These are phyloP conservation scores for Fusarium avenaceum DNA, from an alignment of 2,329 filamentous ascomycete species.

Conservation along the genomic window DNA sequence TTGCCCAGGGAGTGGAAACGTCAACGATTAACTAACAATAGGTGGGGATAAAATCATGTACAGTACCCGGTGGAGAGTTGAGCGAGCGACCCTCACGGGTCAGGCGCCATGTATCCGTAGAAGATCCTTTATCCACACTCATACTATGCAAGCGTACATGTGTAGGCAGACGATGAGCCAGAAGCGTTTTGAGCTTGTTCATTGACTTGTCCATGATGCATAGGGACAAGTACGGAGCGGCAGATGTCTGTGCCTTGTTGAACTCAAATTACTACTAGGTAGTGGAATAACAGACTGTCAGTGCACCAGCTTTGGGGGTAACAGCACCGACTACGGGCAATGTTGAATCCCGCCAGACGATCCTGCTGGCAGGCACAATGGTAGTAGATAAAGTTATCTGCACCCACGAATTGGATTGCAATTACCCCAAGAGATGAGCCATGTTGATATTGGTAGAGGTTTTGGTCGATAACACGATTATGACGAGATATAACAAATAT, in stretches of 20 bases:
- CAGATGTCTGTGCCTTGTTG: slow-evolving; percentile 9
- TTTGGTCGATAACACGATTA: slow-evolving; percentile 16
- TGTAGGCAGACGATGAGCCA: background rate
- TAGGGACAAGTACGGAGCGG: slow-evolving; percentile 5
- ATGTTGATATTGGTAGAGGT: slow-evolving; percentile 10
- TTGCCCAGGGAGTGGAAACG: slow-evolving; percentile 42
- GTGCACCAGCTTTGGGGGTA: background rate
- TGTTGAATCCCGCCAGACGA: background rate
- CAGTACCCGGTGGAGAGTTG: slow-evolving; percentile 39
- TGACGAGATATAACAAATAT: slow-evolving; percentile 31
- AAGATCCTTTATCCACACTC: slow-evolving; percentile 31
- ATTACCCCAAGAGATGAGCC: background rate
- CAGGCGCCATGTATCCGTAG: slow-evolving; percentile 26
- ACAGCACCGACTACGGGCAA: background rate
- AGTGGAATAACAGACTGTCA: background rate
- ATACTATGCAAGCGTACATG: slow-evolving; percentile 2
- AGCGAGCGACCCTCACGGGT: slow-evolving; percentile 43
- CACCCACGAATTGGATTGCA: background rate
- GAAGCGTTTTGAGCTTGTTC: slow-evolving; percentile 12
- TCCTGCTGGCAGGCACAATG: background rate
- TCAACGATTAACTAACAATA: slow-evolving; percentile 42
- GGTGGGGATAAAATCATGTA: slow-evolving; percentile 36
- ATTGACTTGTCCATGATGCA: slow-evolving; percentile 7
- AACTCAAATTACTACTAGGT: background rate
- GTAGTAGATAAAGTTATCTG: background rate